A percentile compares a stretch with the other conserved stretches of the same genome.
These are phyloP conservation scores for Suhomyces pyralidae DNA, from an alignment of 805 yeast species.

Conservation along the genomic window DNA sequence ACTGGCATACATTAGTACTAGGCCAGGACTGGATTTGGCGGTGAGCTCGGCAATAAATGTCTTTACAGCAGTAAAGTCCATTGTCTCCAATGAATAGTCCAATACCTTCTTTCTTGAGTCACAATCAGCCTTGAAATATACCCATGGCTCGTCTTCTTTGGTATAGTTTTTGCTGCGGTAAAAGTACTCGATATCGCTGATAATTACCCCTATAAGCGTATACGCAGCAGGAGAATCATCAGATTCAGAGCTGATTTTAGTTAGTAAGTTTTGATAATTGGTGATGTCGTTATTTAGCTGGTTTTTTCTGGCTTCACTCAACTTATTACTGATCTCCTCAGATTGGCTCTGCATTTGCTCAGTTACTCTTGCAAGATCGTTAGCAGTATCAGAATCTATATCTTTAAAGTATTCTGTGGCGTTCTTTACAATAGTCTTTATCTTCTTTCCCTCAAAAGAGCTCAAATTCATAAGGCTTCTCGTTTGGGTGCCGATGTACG, in stretches of 20 bases:
- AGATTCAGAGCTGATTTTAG: constrained; percentile 7
- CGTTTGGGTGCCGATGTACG: constrained; percentile 6
- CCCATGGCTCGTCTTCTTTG: constrained; percentile 19
- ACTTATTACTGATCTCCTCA: constrained; percentile 14
- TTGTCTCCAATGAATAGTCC: constrained; percentile 17
- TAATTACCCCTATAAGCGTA: constrained; percentile 27
- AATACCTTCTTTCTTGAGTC: constrained; percentile 9
- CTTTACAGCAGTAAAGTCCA: constrained; percentile 19
- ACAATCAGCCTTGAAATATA: constrained; percentile 13
- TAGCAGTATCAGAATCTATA: constrained; percentile 10
- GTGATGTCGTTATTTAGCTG: constrained; percentile 17
- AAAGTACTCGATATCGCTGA: constrained; percentile 30
- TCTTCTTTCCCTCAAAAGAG: constrained; percentile 40
- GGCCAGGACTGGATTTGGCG: constrained; percentile 8
- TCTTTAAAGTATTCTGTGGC: constrained; percentile 17
- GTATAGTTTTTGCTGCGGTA: constrained; percentile 16
- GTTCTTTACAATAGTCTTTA: constrained; percentile 24
- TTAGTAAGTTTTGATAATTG: constrained; percentile 18
- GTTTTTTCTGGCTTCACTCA: constrained; percentile 16
- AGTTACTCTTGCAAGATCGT: constrained; percentile 16
- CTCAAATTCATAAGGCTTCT: constrained; percentile 29
- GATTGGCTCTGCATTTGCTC: constrained; percentile 17
- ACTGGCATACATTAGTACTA: constrained; percentile 18
- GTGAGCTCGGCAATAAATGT: constrained; percentile 14
- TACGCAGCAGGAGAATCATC: constrained; percentile 17